Evolutionary conservation across 768 basidiomycete genomes (phyloP).

Genomic region (Rhizopogon rudus): DNA sequence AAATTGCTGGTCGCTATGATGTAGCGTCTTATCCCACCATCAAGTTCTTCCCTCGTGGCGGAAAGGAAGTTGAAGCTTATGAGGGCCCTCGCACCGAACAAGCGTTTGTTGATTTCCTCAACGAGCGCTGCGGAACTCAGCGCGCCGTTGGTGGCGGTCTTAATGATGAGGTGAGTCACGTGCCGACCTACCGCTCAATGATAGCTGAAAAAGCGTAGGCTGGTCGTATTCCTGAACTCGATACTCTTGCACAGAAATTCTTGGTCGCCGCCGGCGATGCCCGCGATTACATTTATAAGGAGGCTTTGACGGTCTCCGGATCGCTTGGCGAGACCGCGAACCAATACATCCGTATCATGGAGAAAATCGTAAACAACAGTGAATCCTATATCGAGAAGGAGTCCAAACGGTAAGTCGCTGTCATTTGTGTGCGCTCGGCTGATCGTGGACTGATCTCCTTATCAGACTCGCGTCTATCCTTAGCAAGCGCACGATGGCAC

Average conservation of each 20-base stretch:
- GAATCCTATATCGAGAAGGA: slow-evolving; percentile 85
- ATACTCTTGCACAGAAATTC: slow-evolving; percentile 73
- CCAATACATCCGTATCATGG: slow-evolving; percentile 89
- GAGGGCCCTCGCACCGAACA: slow-evolving; percentile 65
- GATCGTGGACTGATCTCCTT: slow-evolving; percentile 6
- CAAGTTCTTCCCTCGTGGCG: slow-evolving; percentile 85
- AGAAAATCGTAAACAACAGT: slow-evolving; percentile 68
- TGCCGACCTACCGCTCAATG: neutral
- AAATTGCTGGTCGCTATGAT: slow-evolving; percentile 64
- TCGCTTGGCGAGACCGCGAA: slow-evolving; percentile 52
- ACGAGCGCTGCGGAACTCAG: slow-evolving; percentile 82
- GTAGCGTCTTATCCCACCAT: slow-evolving; percentile 87
- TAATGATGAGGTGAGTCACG: slow-evolving; percentile 49
- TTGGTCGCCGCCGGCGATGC: slow-evolving; percentile 52
- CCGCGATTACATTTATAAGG: slow-evolving; percentile 57
- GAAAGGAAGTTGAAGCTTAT: slow-evolving; percentile 63
- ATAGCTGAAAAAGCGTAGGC: slow-evolving; percentile 44
- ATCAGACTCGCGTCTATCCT: slow-evolving; percentile 71
- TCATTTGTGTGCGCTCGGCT: neutral
- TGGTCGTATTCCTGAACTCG: slow-evolving; percentile 75
- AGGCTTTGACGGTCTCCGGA: slow-evolving; percentile 48
- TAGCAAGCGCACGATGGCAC: slow-evolving; percentile 69
- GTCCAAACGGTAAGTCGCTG: slow-evolving; percentile 58
- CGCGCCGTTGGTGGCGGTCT: slow-evolving; percentile 82
- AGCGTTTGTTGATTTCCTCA: slow-evolving; percentile 76